These are phyloP conservation scores for Ulota crispa DNA, from an alignment of 225 moss, liverwort and hornwort species.

Conservation along the genomic window DNA sequence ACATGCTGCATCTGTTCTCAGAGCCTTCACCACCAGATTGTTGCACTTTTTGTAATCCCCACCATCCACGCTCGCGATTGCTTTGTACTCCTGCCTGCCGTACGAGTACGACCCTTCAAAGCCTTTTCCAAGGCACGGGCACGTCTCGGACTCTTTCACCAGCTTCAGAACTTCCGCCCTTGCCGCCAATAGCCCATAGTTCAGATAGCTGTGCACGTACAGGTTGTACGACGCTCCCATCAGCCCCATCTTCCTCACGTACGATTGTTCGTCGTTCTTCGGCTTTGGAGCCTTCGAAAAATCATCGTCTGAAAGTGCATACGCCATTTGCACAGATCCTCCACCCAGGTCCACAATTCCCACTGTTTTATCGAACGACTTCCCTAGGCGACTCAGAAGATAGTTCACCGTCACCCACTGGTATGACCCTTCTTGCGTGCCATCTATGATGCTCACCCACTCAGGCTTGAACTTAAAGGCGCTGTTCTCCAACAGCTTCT, in stretches of 20 bases:
- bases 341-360: slow-evolving; percentile 96
- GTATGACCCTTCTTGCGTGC: slow-evolving; percentile 88
- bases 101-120: slow-evolving; percentile 66
- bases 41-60: slow-evolving; percentile 65
- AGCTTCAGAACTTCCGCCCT: slow-evolving; percentile 78
- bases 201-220: slow-evolving; percentile 90
- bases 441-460: slow-evolving; percentile 90
- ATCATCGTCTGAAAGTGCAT: slow-evolving; percentile 79
- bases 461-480: slow-evolving; percentile 74
- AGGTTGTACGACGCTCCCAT: slow-evolving; percentile 71
- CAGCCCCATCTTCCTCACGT: slow-evolving; percentile 65
- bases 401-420: slow-evolving; percentile 98
- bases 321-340: slow-evolving; percentile 96
- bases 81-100: slow-evolving; percentile 48
- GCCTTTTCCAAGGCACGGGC: slow-evolving; percentile 72
- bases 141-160: slow-evolving; percentile 46
- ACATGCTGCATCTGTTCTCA: slow-evolving; percentile 62
- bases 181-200: slow-evolving; percentile 85
- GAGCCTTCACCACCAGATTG: slow-evolving; percentile 55
- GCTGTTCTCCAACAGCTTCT: slow-evolving; percentile 49
- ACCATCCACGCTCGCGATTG: slow-evolving; percentile 49
- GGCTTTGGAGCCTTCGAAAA: slow-evolving; percentile 60
- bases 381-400: slow-evolving; percentile 73
- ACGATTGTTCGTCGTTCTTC: slow-evolving; percentile 39
- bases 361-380: slow-evolving; percentile 64